Base-by-base conservation (phyloP, 164 flowering plant genomes). In the Tetracentron sinense region DNA sequence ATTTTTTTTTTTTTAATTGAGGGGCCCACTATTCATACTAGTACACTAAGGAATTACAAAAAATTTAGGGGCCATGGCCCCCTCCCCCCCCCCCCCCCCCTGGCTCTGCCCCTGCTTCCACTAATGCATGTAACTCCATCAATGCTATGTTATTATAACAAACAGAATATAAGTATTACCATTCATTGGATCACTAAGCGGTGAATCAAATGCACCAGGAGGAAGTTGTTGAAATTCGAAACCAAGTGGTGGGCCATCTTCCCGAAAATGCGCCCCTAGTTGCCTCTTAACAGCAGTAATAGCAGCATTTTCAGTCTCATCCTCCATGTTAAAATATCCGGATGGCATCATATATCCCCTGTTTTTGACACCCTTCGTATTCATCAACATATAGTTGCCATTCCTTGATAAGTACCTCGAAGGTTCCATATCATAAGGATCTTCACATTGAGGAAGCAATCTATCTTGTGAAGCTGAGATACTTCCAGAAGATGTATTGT, bases 201-300 rank as follows among this genome's bases (percentile, higher is more conserved):
- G 68, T 27, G 64, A 42, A 71, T 85, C 88, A 82, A 93, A 93
- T 66, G 98, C 97, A 66, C 83, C 89, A 60, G 90, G 90, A 49
- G 98, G 98, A 74, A 90, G 91, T 22, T 84, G 79, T 47, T 90
- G 78, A 76, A 93, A 93, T 33, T 85, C 83, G 59, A 86, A 65
- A 54, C 88, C 90, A 57, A 93, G 86, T 15, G 73, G 82, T 30
- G 98, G 98, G 61, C 98, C 98, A 81, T 93, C 92, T 67, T 79
- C 84, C 25, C 71, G 64, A 63, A 84, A 93, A 54, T 77, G 73
- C 67, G 79, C 81, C 27, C 98, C 98, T 42, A 93, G 70, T 72
- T 87, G 93, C 74, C 76, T 83, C 78, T 82, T 93, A 5, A 90
- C 98, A 65, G 90, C 84, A 68, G 85, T 75, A 57, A 90, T 83